These are phyloP conservation scores for Sapria himalayana DNA, from an alignment of 345 rosid genomes.

Conservation along the genomic window DNA sequence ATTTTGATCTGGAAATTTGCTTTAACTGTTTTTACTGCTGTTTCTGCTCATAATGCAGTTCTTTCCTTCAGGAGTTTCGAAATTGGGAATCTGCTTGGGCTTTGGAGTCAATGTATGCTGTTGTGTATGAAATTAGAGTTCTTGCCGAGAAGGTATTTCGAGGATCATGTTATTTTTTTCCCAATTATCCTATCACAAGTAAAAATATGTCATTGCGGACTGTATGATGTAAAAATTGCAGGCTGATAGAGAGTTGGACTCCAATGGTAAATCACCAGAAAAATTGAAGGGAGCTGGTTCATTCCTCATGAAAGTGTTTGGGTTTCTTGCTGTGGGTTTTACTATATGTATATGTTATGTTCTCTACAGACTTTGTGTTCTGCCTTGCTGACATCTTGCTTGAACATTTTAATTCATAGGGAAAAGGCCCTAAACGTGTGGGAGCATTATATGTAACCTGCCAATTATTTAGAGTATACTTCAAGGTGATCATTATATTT, in stretches of 20 bases:
- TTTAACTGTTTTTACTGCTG: neutral
- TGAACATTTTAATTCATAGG: too few species aligned
- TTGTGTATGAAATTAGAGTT: slow-evolving; percentile 83
- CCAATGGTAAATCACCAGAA: slow-evolving; percentile 74
- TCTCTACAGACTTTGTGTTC: too few species aligned
- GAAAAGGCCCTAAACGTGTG: too few species aligned
- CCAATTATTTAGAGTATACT: too few species aligned
- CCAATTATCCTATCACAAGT: neutral
- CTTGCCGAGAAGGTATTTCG: slow-evolving; percentile 93
- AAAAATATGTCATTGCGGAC: neutral
- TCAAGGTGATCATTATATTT: too few species aligned
- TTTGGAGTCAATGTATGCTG: slow-evolving; percentile 55
- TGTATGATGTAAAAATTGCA: slow-evolving; percentile 17
- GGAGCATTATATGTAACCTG: too few species aligned
- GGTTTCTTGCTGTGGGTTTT: slow-evolving; percentile 79
- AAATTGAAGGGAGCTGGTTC: slow-evolving; percentile 92
- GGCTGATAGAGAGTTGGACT: slow-evolving; percentile 77
- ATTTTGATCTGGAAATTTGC: neutral
- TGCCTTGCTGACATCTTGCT: too few species aligned
- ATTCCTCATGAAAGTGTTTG: slow-evolving; percentile 85
- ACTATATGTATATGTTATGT: too few species aligned
- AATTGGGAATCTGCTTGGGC: slow-evolving; percentile 99
- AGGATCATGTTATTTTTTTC: too few species aligned
- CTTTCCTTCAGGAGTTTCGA: slow-evolving; percentile 91
- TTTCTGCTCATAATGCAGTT: slow-evolving; percentile 20